Percentiles rank a stretch among this genome's conserved stretches.
Conservation (phyloP, 75 land plant genomes). For the Picea sitchensis region DNA sequence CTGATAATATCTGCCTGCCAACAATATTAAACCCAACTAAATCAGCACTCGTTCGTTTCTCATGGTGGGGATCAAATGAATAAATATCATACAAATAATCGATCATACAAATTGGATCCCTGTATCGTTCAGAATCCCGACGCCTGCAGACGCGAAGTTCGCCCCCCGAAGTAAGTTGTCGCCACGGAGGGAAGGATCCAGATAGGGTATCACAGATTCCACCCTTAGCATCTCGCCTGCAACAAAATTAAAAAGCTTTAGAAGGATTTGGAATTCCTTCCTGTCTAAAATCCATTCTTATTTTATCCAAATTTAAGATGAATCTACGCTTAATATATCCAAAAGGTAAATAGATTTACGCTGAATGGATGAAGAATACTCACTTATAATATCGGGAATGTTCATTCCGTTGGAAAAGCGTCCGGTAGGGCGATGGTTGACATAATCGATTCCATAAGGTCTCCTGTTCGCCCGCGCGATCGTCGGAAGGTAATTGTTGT, state of each 20-base stretch:
- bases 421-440: conserved; percentile 31
- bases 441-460: conserved; percentile 41
- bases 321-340: neutral
- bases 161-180: conserved; percentile 37
- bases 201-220: conserved; percentile 26
- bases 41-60: neutral
- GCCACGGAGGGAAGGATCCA: conserved; percentile 24
- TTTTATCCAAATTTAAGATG: neutral
- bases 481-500: conserved; percentile 32
- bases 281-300: no score
- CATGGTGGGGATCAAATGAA: neutral
- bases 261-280: no score
- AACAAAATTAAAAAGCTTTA: neutral
- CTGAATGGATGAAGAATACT: neutral
- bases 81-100: neutral
- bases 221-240: conserved; percentile 28
- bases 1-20: conserved; percentile 49
- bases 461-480: conserved; percentile 26
- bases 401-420: conserved; percentile 39
- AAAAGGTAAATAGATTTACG: neutral
- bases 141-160: conserved; percentile 56
- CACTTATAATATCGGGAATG: conserved; percentile 42
- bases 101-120: conserved; percentile 44
- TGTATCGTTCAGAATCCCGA: conserved; percentile 53
- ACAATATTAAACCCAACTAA: neutral